Conservation (phyloP, 148 eudicot genomes). For the Camellia lanceoleosa region DNA sequence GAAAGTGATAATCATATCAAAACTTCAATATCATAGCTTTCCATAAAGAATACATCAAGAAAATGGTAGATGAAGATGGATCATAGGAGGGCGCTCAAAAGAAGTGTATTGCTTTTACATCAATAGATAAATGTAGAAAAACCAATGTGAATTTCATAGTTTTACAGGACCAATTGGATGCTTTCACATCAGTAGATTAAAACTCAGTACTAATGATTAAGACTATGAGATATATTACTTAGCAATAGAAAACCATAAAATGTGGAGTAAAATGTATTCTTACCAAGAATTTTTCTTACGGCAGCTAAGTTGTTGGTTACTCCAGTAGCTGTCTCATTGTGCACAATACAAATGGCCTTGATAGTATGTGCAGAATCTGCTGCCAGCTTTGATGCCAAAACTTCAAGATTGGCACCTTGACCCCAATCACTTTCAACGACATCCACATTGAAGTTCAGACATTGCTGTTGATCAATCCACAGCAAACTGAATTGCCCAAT, state of each 20-base stretch:
- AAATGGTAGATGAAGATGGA: not conserved
- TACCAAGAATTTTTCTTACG: slow-evolving; percentile 86
- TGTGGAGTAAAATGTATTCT: not conserved
- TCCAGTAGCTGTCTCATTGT: slow-evolving; percentile 98
- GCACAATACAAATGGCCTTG: slow-evolving; percentile 96
- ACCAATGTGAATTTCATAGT: not conserved
- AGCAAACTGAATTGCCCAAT: slow-evolving; percentile 98
- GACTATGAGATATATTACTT: not conserved
- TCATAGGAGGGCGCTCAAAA: not conserved
- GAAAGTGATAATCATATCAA: not conserved
- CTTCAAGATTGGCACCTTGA: slow-evolving; percentile 81
- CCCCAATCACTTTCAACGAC: slow-evolving; percentile 99
- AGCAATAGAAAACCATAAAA: not conserved
- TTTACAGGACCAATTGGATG: not conserved
- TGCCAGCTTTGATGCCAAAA: slow-evolving; percentile 79
- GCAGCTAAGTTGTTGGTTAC: slow-evolving; percentile 97
- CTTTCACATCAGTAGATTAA: not conserved
- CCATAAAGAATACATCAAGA: too few species aligned
- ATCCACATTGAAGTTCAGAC: slow-evolving; percentile 89
- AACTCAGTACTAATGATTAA: not conserved
- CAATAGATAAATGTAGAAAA: too few species aligned
- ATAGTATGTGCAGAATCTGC: slow-evolving; percentile 75
- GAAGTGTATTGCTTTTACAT: too few species aligned
- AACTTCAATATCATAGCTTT: not conserved
- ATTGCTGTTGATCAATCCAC: slow-evolving; percentile 97